Evolutionary conservation across 371 early-diverging fungal genomes (phyloP), one percentile per base, ranked within the genome.

Genomic region (Dichotomocladium elegans): DNA sequence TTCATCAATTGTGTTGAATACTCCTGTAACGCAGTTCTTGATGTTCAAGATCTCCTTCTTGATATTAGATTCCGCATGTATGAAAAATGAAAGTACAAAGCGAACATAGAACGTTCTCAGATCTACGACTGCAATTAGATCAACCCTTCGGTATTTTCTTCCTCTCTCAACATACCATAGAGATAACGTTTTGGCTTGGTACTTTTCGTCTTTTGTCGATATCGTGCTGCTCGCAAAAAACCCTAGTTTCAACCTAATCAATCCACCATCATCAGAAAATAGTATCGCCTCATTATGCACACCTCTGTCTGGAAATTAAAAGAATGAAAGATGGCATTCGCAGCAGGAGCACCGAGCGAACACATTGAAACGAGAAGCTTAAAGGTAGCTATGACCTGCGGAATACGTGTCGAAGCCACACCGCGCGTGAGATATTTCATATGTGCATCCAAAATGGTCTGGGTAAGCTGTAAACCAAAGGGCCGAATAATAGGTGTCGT

Each of bases 361-460:
- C 62, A 66, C 26, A 77, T 70, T 0, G 77, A 55, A 9, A 63
- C 63, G 34, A 77, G 40, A 10, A 77, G 45, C 15, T 62, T 56
- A 48, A 70, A 70, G 8, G 67, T 68, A 1, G 77, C 63, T 41
- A 68, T 66, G 46, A 68, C 68, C 7, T 68, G 66, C 28, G 71
- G 68, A 41, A 70, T 61, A 43, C 67, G 55, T 49, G 93, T 88
- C 8, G 79, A 74, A 2, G 87, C 89, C 75, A 96, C 78, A 27
- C 91, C 93, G 25, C 90, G 80, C 63, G 94, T 94, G 21, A 96
- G 78, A 64, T 88, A 93, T 64, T 93, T 94, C 74, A 93, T 80
- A 15, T 63, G 71, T 47, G 62, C 37, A 31, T 61, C 58, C 26
- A 45, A 28, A 7, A 63, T 58, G 3, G 68, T 61, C 49, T 72